Conservation (phyloP, 2,329 filamentous ascomycete species). For the Colletotrichum musae region DNA sequence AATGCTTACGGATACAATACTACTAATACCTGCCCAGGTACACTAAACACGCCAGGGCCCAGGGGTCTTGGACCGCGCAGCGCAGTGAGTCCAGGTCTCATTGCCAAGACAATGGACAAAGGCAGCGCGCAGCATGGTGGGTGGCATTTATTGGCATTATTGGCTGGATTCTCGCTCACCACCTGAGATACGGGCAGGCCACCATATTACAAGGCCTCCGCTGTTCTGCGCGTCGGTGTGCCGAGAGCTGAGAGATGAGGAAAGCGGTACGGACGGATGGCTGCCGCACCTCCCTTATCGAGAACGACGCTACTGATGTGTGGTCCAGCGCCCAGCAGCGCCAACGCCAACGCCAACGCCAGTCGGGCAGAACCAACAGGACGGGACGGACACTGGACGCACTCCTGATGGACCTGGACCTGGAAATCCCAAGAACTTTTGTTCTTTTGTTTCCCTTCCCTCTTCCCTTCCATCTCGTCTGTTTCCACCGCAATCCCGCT, state of each 20-base stretch:
- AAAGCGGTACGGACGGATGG: slow-evolving; percentile 20
- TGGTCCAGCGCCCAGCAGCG: neutral
- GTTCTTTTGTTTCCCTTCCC: slow-evolving; percentile 22
- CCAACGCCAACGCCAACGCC: slow-evolving; percentile 17
- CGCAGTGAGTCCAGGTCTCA: slow-evolving; percentile 9
- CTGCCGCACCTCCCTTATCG: slow-evolving; percentile 15
- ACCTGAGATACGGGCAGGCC: neutral
- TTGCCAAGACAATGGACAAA: slow-evolving; percentile 36
- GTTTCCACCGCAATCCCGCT: neutral
- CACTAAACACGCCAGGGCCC: neutral
- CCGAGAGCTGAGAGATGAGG: neutral
- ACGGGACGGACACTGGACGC: slow-evolving; percentile 12
- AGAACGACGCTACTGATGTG: slow-evolving; percentile 12
- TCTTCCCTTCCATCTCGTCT: slow-evolving; percentile 7
- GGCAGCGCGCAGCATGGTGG: slow-evolving; percentile 3
- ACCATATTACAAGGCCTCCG: too few relatives aligned
- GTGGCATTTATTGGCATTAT: slow-evolving; percentile 31
- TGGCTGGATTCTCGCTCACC: neutral
- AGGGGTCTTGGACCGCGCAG: neutral
- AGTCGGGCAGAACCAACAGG: slow-evolving; percentile 14
- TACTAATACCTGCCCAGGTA: too few relatives aligned
- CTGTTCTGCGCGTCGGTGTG: too few relatives aligned
- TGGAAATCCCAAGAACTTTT: slow-evolving; percentile 8
- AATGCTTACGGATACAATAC: too few relatives aligned
- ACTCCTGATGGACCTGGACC: neutral